Conservation (phyloP, 129 eudicot genomes). For the Ambrosia trifida region DNA sequence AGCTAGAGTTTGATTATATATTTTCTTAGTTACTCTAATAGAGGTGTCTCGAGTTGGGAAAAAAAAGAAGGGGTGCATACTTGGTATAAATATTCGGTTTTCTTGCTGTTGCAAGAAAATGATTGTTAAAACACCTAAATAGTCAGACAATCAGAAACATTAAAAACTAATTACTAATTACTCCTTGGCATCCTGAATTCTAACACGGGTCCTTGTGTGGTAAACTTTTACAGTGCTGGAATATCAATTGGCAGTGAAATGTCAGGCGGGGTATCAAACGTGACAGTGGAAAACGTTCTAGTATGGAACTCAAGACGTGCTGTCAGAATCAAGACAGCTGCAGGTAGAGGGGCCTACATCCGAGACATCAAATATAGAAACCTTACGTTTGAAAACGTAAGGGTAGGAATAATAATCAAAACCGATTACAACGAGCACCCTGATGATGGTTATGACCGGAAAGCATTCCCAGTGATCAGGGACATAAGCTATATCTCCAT, state of each 20-base stretch:
- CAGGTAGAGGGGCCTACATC: constrained; percentile 93
- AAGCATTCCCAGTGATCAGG: constrained; percentile 66
- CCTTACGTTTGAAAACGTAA: constrained; percentile 68
- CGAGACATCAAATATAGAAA: constrained; percentile 65
- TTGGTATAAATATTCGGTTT: no score
- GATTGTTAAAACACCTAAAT: no score
- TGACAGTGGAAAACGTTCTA: constrained; percentile 66
- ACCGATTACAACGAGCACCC: constrained; percentile 99
- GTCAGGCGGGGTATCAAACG: constrained; percentile 95
- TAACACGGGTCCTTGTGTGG: constrained; percentile 21
- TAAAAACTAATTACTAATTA: no score
- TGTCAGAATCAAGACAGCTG: constrained; percentile 86
- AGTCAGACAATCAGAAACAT: no score
- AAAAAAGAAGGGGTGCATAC: no score
- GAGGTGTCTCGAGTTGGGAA: no score
- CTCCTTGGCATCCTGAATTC: not conserved
- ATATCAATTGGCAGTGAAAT: constrained; percentile 97
- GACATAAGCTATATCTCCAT: constrained; percentile 68
- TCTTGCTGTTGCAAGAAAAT: no score
- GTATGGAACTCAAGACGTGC: constrained; percentile 89
- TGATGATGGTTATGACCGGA: constrained; percentile 63
- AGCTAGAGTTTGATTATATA: no score
- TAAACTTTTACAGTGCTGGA: constrained; percentile 67
- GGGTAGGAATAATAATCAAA: constrained; percentile 88
- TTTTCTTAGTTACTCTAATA: no score